Conservation (phyloP, 106 monocot species). For the Dioscorea dumetorum region DNA sequence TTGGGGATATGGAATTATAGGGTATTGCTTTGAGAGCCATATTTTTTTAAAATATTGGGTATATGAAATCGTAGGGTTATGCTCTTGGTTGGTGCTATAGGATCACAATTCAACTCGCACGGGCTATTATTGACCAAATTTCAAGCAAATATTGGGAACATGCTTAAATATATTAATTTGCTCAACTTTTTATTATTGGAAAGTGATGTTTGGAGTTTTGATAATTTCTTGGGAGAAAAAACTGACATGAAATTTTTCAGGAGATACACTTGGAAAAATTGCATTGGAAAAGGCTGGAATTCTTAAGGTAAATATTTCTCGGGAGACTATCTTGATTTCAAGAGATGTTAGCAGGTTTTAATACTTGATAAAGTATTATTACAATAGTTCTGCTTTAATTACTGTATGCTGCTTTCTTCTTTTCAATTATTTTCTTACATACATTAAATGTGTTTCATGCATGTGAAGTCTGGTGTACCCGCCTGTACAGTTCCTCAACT, state of each 20-base stretch:
- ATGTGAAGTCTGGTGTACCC: constrained; percentile 52
- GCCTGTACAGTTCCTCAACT: constrained; percentile 67
- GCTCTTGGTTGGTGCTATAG: too few species aligned
- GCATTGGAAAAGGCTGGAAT: constrained; percentile 90
- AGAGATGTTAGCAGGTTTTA: constrained; percentile 9
- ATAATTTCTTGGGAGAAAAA: too few species aligned
- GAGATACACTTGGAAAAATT: constrained; percentile 73
- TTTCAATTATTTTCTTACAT: constrained; percentile 32
- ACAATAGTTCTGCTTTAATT: constrained; percentile 7
- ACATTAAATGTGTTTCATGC: constrained; percentile 17
- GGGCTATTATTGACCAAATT: too few species aligned
- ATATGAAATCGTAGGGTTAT: too few species aligned
- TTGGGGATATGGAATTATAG: too few species aligned
- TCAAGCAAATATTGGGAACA: too few species aligned
- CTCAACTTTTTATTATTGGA: too few species aligned
- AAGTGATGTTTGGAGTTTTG: too few species aligned
- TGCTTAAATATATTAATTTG: too few species aligned
- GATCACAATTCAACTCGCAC: too few species aligned
- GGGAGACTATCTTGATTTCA: constrained; percentile 3
- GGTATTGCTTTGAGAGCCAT: too few species aligned
- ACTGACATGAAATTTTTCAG: constrained; percentile 22
- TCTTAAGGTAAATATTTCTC: constrained; percentile 55
- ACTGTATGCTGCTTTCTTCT: constrained; percentile 21
- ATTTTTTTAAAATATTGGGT: too few species aligned
- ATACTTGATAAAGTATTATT: constrained; percentile 12